Conservation (phyloP, 1,139 yeast species). For the Saccharomyces hybrid region DNA sequence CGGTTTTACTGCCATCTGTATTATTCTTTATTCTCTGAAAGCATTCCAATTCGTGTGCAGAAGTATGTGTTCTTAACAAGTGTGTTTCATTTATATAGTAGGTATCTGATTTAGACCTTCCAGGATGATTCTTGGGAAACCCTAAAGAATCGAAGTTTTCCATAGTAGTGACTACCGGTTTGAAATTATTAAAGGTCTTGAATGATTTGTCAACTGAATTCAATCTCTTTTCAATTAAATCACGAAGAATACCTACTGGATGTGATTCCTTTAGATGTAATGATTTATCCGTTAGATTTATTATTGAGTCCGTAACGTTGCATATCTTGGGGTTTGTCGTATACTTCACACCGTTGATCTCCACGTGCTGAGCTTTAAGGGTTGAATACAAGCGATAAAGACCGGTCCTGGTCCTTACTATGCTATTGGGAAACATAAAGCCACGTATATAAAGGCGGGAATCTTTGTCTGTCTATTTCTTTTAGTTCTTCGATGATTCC, state of each 20-base stretch:
- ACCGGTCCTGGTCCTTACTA: background rate
- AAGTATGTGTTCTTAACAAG: conserved; percentile 84
- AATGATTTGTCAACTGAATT: conserved; percentile 64
- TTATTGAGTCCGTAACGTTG: conserved; percentile 70
- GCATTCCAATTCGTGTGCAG: conserved; percentile 91
- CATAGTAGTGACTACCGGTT: conserved; percentile 72
- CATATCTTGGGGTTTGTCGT: conserved; percentile 67
- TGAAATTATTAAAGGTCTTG: conserved; percentile 55
- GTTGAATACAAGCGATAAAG: background rate
- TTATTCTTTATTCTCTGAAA: conserved; percentile 34
- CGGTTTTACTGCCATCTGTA: conserved; percentile 58
- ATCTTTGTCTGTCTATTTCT: background rate
- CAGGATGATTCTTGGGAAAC: conserved; percentile 88
- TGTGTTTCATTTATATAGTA: conserved; percentile 71
- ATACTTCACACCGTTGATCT: conserved; percentile 47
- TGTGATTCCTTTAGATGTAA: conserved; percentile 69
- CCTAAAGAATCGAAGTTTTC: conserved; percentile 90
- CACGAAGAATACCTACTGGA: conserved; percentile 81
- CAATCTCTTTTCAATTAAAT: conserved; percentile 63
- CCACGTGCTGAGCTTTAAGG: conserved; percentile 2
- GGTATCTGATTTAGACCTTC: conserved; percentile 86
- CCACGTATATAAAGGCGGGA: background rate
- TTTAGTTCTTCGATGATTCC: background rate
- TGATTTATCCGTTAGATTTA: conserved; percentile 61
- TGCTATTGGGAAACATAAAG: background rate